These are phyloP conservation scores for Microstegium vimineum DNA, from an alignment of 176 grass and related monocot genomes.

Conservation along the genomic window DNA sequence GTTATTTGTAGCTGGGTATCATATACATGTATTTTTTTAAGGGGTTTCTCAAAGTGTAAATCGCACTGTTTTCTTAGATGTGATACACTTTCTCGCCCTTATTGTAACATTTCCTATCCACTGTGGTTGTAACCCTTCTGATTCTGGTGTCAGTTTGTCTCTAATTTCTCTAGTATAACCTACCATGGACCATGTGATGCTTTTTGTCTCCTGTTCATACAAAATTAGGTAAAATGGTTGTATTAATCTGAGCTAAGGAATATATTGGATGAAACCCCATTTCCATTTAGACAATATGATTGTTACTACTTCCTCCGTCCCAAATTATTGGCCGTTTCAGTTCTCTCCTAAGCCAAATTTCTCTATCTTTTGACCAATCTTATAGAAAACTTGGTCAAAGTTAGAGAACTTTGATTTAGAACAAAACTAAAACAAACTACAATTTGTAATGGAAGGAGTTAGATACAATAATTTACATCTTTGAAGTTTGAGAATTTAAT, in stretches of 20 bases:
- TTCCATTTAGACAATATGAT: not conserved
- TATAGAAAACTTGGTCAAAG: not conserved
- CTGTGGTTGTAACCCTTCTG: not conserved
- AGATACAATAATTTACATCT: not conserved
- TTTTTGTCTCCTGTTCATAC: not conserved
- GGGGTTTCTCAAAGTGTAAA: not conserved
- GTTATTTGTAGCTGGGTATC: not conserved
- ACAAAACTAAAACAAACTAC: not conserved
- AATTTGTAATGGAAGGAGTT: not conserved
- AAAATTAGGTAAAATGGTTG: not conserved
- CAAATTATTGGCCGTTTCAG: not conserved
- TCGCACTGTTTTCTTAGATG: not conserved
- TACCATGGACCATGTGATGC: not conserved
- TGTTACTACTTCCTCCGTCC: not conserved
- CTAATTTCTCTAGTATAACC: not conserved
- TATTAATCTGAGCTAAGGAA: not conserved
- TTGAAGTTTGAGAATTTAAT: slow-evolving; percentile 5
- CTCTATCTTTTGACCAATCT: not conserved
- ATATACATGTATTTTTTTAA: not conserved
- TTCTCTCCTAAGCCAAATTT: not conserved
- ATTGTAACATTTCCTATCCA: not conserved
- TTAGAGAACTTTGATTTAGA: not conserved
- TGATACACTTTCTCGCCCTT: not conserved
- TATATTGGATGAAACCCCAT: not conserved
- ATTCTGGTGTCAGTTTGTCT: not conserved